Conservation (phyloP, 1,139 yeast genomes). For the Pichia sp. region DNA sequence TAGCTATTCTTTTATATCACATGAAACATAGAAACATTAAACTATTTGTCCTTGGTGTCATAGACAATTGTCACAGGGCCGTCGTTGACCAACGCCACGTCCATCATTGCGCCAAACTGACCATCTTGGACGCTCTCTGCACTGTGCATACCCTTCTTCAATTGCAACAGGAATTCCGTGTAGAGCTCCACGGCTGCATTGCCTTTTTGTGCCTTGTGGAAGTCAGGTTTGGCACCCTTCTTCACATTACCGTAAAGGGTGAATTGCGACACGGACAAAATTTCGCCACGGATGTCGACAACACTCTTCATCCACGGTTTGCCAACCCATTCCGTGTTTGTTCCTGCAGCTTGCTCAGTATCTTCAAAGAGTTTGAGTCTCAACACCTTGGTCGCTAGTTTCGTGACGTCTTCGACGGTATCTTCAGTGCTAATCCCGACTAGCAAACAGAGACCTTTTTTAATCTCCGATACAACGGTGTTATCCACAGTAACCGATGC, state of each 20-base stretch:
- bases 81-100: slow-evolving; percentile 77
- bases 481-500: slow-evolving; percentile 85
- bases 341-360: slow-evolving; percentile 36
- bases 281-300: slow-evolving; percentile 54
- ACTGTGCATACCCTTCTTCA: slow-evolving; percentile 51
- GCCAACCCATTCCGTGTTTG: slow-evolving; percentile 36
- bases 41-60: slow-evolving; percentile 48
- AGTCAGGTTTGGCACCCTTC: slow-evolving; percentile 92
- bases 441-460: slow-evolving; percentile 69
- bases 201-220: slow-evolving; percentile 85
- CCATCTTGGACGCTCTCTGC: slow-evolving; percentile 74
- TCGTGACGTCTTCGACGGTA: slow-evolving; percentile 65
- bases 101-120: slow-evolving; percentile 96
- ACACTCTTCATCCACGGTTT: slow-evolving; percentile 59
- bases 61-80: slow-evolving; percentile 76
- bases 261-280: slow-evolving; percentile 78
- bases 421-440: slow-evolving; percentile 84
- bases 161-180: slow-evolving; percentile 50
- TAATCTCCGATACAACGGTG: slow-evolving; percentile 63
- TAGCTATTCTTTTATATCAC: neutral
- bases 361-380: slow-evolving; percentile 73
- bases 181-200: slow-evolving; percentile 66
- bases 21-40: neutral
- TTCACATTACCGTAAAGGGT: slow-evolving; percentile 79
- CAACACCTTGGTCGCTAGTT: slow-evolving; percentile 63